Evolutionary conservation across 2,329 filamentous ascomycete genomes (phyloP), one percentile per base, ranked within the genome.

Genomic region (Aspergillus tanneri): DNA sequence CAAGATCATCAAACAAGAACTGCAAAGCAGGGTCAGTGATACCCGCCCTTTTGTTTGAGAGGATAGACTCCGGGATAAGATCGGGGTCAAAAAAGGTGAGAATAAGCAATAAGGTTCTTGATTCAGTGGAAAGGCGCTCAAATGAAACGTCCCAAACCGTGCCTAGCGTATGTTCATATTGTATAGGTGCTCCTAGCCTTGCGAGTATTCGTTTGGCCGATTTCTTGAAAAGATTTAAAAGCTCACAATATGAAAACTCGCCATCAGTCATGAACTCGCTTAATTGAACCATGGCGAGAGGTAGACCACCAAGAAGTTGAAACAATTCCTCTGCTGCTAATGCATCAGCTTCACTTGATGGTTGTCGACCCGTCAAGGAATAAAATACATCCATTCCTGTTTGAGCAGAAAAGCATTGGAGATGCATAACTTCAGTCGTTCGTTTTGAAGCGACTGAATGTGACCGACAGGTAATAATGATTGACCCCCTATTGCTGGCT

Each of bases 401-500:
- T 7, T 27, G 14, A 7, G 24, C 8, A 14, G 3, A 24, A 23
- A 41, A 41, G 22, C 38, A 25, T 27, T 41, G 38, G 14, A 41
- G 38, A 41, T 41, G 19, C 3, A 41, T 41, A 2, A 16, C 16
- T 24, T 41, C 38, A 11, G 21, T 9, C 5, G 38, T 18, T n/a
- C 38, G 38, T 23, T 41, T 41, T 10, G 21, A 25, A 8, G 38
- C 38, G 23, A 41, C n/a, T n/a, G 38, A 28, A 19, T 41, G 38
- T 5, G 22, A 41, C 18, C 21, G 38, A 16, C 38, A 41, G 11
- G 38, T 24, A 23, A 38, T 38, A 16, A 21, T 38, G 19, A 38
- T 21, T 21, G 35, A 38, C 19, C 35, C 35, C 12, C 10, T 38
- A 2, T 16, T 21, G 4, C 35, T 38, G n/a, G 35, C 12, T 23